phyloP scores from a whole-genome alignment of 495 filamentous ascomycete genomes.

The Xanthoparmelia taractica region DNA sequence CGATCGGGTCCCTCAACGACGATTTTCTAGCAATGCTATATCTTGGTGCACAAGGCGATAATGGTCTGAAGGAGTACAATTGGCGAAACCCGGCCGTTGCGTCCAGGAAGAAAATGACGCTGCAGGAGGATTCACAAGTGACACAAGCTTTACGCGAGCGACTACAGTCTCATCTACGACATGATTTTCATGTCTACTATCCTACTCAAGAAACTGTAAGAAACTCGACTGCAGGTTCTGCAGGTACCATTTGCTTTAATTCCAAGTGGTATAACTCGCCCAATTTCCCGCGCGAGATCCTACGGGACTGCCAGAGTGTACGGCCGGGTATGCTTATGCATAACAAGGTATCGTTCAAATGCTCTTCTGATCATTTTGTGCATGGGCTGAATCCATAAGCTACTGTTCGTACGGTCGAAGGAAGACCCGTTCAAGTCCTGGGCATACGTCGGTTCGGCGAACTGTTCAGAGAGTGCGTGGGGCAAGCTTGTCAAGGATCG shows the following conservation, averaged over 20 bases:
- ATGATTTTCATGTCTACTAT: slow-evolving; percentile 69
- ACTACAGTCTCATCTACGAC: slow-evolving; percentile 34
- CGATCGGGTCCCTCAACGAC: slow-evolving; percentile 64
- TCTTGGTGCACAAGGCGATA: slow-evolving; percentile 62
- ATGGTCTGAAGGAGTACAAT: slow-evolving; percentile 49
- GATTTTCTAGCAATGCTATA: slow-evolving; percentile 66
- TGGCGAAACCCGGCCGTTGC: slow-evolving; percentile 35
- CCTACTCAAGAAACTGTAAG: slow-evolving; percentile 68
- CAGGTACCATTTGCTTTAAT: slow-evolving; percentile 76
- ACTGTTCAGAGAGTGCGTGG: slow-evolving; percentile 90
- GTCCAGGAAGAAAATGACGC: slow-evolving; percentile 28
- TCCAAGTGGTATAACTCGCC: slow-evolving; percentile 55
- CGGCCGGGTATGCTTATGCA: slow-evolving; percentile 72
- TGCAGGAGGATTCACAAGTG: slow-evolving; percentile 1
- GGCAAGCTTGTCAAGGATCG: slow-evolving; percentile 65
- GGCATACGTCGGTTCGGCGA: slow-evolving; percentile 88
- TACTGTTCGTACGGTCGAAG: slow-evolving; percentile 57
- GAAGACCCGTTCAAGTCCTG: slow-evolving; percentile 44
- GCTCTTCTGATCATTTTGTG: neutral
- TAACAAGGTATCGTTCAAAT: slow-evolving; percentile 52
- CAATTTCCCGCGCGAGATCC: slow-evolving; percentile 59
- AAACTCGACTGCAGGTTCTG: slow-evolving; percentile 49
- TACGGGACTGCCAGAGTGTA: slow-evolving; percentile 67
- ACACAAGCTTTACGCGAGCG: slow-evolving; percentile 19
- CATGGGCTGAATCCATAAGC: slow-evolving; percentile 24